These are phyloP conservation scores for Fraxinus dipetala DNA, from an alignment of 305 asterid species.

Conservation along the genomic window DNA sequence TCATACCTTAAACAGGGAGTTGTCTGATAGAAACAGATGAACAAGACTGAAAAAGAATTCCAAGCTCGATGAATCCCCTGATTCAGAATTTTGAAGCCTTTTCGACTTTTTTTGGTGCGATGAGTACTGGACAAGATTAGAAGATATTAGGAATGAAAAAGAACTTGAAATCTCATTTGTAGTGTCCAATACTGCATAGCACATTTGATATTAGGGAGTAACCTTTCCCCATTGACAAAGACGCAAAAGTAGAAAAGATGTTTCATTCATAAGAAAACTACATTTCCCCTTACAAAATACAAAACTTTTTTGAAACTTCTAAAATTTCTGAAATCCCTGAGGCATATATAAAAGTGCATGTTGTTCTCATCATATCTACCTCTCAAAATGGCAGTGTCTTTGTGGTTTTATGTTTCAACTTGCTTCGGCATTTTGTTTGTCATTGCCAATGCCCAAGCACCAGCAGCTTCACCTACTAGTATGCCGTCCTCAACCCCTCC, in stretches of 20 bases:
- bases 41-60: constrained; percentile 18
- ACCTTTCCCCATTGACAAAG: constrained; percentile 14
- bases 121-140: neutral
- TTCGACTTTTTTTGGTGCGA: neutral
- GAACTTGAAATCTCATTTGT: neutral
- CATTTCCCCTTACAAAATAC: constrained; percentile 42
- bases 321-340: constrained; percentile 1
- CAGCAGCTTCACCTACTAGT: constrained; percentile 66
- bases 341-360: constrained; percentile 35
- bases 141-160: neutral
- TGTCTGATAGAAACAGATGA: constrained; percentile 27
- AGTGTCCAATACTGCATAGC: neutral
- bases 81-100: constrained; percentile 6
- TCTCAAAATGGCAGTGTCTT: constrained; percentile 50
- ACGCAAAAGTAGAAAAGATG: constrained; percentile 31
- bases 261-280: constrained; percentile 39
- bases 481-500: constrained; percentile 39
- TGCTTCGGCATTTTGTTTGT: constrained; percentile 53
- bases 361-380: constrained; percentile 33
- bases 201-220: neutral
- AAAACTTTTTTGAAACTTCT: constrained; percentile 35
- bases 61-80: neutral
- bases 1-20: constrained; percentile 4
- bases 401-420: constrained; percentile 42
- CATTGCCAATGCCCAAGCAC: constrained; percentile 67